phyloP scores from a whole-genome alignment of 768 basidiomycete genomes.

The Podaxis sp. region DNA sequence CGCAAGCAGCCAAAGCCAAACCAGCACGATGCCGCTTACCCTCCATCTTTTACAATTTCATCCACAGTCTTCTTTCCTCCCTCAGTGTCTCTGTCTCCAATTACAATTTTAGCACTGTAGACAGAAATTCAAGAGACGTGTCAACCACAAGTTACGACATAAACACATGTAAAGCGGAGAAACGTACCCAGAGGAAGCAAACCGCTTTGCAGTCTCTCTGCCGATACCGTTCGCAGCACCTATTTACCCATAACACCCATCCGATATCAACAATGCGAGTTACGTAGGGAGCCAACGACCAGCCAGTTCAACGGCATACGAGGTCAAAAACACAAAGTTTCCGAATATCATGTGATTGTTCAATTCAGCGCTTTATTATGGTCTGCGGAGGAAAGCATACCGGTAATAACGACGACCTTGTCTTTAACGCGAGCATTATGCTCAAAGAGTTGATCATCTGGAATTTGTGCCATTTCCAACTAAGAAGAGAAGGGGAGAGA shows the following conservation, averaged over 20 bases:
- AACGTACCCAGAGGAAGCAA: constrained; percentile 50
- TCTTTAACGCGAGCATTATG: constrained; percentile 40
- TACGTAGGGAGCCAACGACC: background rate
- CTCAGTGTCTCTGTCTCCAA: constrained; percentile 48
- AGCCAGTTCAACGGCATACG: background rate
- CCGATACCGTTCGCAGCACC: constrained; percentile 57
- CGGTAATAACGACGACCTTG: constrained; percentile 55
- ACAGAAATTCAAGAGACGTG: background rate
- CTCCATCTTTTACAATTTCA: constrained; percentile 41
- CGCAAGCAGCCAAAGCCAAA: background rate
- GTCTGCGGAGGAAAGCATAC: constrained; percentile 24
- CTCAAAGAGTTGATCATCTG: constrained; percentile 45
- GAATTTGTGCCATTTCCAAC: constrained; percentile 41
- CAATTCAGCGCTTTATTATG: background rate
- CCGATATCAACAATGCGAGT: background rate
- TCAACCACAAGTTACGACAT: background rate
- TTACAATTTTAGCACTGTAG: constrained; percentile 50
- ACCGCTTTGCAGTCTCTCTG: constrained; percentile 47
- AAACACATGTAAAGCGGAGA: background rate
- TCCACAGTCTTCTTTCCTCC: constrained; percentile 39
- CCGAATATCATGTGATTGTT: background rate
- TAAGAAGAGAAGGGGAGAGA: background rate
- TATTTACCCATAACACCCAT: constrained; percentile 17
- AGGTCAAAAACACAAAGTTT: background rate
- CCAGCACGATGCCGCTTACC: constrained; percentile 32